Base-by-base conservation (phyloP, 345 rosid species). In the Diplotaxis tenuifolia region DNA sequence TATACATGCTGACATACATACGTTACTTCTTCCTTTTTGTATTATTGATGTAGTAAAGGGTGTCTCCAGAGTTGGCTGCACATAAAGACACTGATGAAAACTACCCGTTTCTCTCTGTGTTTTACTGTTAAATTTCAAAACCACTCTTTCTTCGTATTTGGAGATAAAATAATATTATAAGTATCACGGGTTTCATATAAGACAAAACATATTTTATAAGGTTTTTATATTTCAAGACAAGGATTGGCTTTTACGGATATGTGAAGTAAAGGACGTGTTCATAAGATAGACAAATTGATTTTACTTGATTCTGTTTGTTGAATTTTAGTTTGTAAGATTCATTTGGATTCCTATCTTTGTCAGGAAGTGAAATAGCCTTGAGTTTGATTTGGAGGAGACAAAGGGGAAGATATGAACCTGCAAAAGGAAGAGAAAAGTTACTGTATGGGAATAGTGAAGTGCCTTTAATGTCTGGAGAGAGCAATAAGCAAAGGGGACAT, bases 21-120 rank as follows among this genome's bases (percentile, higher is more conserved):
- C 25, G 59, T 61, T 53, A 65, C 47, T 66, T 77, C 32, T 47
- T 38, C 50, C 63, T 72, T 72, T 71, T 66, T 49, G 59, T 66
- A 71, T 77, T 71, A 77, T 77, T 71, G 80, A 71, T 67, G 50
- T 54, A 72, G 64, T 15, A 47, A 77, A 71, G 72, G 40, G 62
- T 65, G 22, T 60, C 73, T 72, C 56, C 73, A 66, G 73, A 72
- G 65, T 52, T 72, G 52, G 40, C 77, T 59, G 65, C 34, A 72
- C 65, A 25, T 57, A 14, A n/a, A 42, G n/a, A 42, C 50, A 42
- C 50, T 42, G 50, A 42, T 42, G 50, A 22, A n/a, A 77, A 72
- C 81, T 78, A 71, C 65, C 45, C 74, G 77, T 72, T 72, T 53
- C 80, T 71, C 80, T 77, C 80, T 40, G 68, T 66, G 72, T 65